These are phyloP conservation scores for Aspergillus chevalieri DNA, from an alignment of 2,329 filamentous ascomycete species.

Conservation along the genomic window DNA sequence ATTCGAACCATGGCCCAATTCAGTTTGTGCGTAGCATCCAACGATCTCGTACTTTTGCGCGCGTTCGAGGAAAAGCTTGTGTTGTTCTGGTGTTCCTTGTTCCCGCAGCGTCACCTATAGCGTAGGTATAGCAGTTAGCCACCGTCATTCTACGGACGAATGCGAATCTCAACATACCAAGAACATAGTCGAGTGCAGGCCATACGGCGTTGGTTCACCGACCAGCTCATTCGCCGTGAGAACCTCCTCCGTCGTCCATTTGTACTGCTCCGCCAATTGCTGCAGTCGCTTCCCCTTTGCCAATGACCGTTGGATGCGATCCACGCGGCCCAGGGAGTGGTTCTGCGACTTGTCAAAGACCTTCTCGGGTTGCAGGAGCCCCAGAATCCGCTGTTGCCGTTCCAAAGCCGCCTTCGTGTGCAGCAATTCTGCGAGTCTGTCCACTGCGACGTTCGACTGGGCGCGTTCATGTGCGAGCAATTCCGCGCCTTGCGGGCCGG, in stretches of 20 bases:
- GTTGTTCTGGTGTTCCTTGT: constrained; percentile 67
- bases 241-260: constrained; percentile 62
- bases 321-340: constrained; percentile 64
- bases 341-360: constrained; percentile 75
- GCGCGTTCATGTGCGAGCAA: constrained; percentile 63
- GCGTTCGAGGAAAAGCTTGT: constrained; percentile 63
- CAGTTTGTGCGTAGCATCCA: constrained; percentile 75
- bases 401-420: constrained; percentile 62
- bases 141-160: not conserved
- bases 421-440: constrained; percentile 62
- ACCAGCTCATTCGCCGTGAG: constrained; percentile 61
- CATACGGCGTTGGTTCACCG: constrained; percentile 68
- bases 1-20: constrained; percentile 72
- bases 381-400: constrained; percentile 54
- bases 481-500: constrained; percentile 62
- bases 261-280: constrained; percentile 59
- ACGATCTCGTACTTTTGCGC: constrained; percentile 66
- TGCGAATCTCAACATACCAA: constrained; percentile 42
- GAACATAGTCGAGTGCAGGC: constrained; percentile 66
- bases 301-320: constrained; percentile 63
- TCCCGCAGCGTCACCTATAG: constrained; percentile 61
- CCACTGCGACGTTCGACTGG: constrained; percentile 60
- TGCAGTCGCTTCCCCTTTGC: constrained; percentile 65
- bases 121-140: not conserved
- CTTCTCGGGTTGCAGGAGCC: constrained; percentile 60